A percentile compares a stretch with the other conserved stretches of the same genome.
phyloP scores from a whole-genome alignment of 495 filamentous ascomycete species.

The Neurospora discreta region DNA sequence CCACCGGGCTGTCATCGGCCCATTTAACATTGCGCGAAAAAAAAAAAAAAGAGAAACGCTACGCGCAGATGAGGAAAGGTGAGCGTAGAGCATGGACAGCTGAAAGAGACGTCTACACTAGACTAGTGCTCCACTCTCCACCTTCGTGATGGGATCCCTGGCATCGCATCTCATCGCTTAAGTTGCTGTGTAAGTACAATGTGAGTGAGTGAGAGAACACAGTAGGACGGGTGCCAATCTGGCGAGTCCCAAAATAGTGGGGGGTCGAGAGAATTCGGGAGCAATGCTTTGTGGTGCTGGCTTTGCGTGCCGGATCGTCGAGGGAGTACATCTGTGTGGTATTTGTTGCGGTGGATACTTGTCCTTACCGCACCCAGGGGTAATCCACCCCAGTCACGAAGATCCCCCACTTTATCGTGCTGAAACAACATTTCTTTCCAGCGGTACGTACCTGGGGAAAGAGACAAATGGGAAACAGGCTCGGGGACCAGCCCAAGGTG shows the following conservation, averaged over 20 bases:
- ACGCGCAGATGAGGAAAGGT: background rate
- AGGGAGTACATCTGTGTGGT: background rate
- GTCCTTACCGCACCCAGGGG: background rate
- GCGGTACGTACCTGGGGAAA: background rate
- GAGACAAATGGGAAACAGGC: background rate
- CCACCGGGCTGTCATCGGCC: background rate
- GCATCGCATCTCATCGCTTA: too few relatives aligned
- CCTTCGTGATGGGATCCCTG: too few relatives aligned
- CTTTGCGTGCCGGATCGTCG: background rate
- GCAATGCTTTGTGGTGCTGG: background rate
- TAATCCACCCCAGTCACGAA: background rate
- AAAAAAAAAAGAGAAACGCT: background rate
- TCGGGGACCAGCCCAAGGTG: background rate
- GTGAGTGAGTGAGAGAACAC: too few relatives aligned
- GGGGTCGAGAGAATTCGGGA: background rate
- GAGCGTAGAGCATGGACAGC: background rate
- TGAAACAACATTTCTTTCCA: background rate
- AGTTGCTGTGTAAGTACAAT: too few relatives aligned
- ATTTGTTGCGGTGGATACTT: background rate
- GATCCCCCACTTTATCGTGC: background rate
- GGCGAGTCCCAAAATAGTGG: background rate
- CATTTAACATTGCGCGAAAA: background rate
- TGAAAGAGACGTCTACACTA: background rate
- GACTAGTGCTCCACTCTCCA: background rate
- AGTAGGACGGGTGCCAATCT: background rate